Percentiles rank a stretch among this genome's conserved stretches.
Evolutionary conservation across 2,329 filamentous ascomycete genomes (phyloP).

Genomic region (Cryphonectria parasitica): DNA sequence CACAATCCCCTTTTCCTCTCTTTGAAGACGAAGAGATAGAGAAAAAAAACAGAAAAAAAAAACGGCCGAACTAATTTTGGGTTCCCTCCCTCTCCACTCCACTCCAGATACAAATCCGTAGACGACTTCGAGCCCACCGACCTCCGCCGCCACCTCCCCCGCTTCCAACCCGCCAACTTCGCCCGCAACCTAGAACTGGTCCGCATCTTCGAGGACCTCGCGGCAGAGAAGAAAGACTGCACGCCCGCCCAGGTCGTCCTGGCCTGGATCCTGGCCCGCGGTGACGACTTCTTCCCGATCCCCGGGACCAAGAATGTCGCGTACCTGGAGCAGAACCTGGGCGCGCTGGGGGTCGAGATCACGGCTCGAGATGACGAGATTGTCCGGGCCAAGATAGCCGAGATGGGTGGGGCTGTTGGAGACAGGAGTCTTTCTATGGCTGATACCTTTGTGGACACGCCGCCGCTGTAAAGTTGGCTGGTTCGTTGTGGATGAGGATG

Average conservation of each 20-base stretch:
- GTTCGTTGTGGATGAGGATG: too few relatives aligned
- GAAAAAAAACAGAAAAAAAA: background rate
- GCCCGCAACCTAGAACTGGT: conserved; percentile 59
- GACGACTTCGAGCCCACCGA: conserved; percentile 54
- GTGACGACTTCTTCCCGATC: conserved; percentile 63
- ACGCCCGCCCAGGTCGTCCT: conserved; percentile 63
- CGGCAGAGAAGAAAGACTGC: conserved; percentile 58
- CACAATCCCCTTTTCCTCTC: background rate
- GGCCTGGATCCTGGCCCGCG: conserved; percentile 66
- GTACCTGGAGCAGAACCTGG: conserved; percentile 52
- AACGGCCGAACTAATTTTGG: background rate
- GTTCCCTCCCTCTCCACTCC: too few relatives aligned
- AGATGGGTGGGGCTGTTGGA: conserved; percentile 16
- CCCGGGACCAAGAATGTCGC: conserved; percentile 53
- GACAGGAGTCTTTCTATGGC: background rate
- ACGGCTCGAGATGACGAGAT: conserved; percentile 41
- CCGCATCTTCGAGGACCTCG: conserved; percentile 52
- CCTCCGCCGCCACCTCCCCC: conserved; percentile 50
- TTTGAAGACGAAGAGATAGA: too few relatives aligned
- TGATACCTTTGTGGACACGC: conserved; percentile 16
- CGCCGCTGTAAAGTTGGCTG: conserved; percentile 4
- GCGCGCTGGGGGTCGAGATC: conserved; percentile 39
- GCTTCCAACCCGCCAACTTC: conserved; percentile 58
- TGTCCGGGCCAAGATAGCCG: conserved; percentile 37
- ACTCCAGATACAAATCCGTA: conserved; percentile 42